A percentile compares a stretch with the other conserved stretches of the same genome.
Conservation (phyloP, 768 basidiomycete species). For the Tephrocybe sp. region DNA sequence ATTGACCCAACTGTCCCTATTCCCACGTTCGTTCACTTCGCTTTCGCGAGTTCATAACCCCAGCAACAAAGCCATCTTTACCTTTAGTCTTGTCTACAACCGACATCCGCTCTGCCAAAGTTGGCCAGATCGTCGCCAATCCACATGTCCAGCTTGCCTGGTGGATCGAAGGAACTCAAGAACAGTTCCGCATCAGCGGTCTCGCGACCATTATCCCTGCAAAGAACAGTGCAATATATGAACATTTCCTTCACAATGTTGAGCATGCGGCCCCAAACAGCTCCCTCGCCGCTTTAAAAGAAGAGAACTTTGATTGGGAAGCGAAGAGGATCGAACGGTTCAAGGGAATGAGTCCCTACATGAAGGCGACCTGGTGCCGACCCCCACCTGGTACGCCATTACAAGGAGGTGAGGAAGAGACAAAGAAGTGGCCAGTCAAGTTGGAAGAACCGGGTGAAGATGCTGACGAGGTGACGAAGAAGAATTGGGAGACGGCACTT, state of each 20-base stretch:
- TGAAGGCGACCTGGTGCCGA: constrained; percentile 73
- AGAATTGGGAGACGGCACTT: constrained; percentile 51
- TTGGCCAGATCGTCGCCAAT: constrained; percentile 48
- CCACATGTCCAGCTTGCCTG: constrained; percentile 61
- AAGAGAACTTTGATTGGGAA: constrained; percentile 64
- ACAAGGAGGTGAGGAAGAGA: constrained; percentile 50
- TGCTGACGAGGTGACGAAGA: constrained; percentile 39
- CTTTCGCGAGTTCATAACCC: constrained; percentile 56
- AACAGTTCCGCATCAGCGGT: constrained; percentile 75
- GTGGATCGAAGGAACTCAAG: constrained; percentile 66
- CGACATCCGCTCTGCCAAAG: constrained; percentile 72
- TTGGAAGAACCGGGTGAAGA: constrained; percentile 47
- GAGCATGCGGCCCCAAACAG: constrained; percentile 12
- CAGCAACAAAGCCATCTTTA: constrained; percentile 37
- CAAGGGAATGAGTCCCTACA: constrained; percentile 50
- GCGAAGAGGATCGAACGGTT: constrained; percentile 58
- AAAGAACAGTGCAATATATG: constrained; percentile 31
- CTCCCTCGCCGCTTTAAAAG: constrained; percentile 30
- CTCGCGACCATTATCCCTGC: constrained; percentile 53
- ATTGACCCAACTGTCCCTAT: constrained; percentile 37
- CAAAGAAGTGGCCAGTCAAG: constrained; percentile 57
- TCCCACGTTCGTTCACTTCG: constrained; percentile 68
- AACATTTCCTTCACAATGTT: constrained; percentile 27
- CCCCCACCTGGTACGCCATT: constrained; percentile 62
- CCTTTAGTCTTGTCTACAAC: constrained; percentile 69